Evolutionary conservation across 2,329 filamentous ascomycete genomes (phyloP).

Genomic region (Nigrospora sphaerica): DNA sequence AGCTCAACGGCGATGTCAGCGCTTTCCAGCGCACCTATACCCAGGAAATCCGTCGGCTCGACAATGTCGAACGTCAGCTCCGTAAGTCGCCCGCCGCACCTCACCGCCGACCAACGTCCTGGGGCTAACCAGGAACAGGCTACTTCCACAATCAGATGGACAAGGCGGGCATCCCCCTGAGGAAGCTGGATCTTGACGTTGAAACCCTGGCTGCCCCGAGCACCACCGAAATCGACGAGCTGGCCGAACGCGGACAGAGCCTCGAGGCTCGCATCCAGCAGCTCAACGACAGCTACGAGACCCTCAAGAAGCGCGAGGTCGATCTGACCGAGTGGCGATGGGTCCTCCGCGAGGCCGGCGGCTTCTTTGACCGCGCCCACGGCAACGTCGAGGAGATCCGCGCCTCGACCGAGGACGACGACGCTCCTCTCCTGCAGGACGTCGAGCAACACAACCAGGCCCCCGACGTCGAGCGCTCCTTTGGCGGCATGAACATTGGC

Average conservation of each 20-base stretch:
- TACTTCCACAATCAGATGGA: slow-evolving; percentile 97
- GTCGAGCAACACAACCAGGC: slow-evolving; percentile 72
- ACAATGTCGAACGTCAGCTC: slow-evolving; percentile 96
- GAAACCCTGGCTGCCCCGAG: slow-evolving; percentile 81
- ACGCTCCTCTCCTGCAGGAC: slow-evolving; percentile 88
- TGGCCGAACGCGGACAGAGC: slow-evolving; percentile 85
- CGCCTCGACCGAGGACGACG: slow-evolving; percentile 80
- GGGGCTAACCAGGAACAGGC: slow-evolving; percentile 43
- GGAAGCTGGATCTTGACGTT: slow-evolving; percentile 85
- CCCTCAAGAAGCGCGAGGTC: slow-evolving; percentile 92
- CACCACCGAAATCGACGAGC: slow-evolving; percentile 91
- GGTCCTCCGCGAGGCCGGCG: slow-evolving; percentile 91
- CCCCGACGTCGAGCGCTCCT: slow-evolving; percentile 71
- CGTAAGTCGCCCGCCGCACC: slow-evolving; percentile 50
- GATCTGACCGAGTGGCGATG: slow-evolving; percentile 98
- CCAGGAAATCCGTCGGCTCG: slow-evolving; percentile 91
- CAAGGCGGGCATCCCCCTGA: slow-evolving; percentile 77
- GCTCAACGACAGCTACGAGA: slow-evolving; percentile 97
- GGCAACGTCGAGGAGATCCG: slow-evolving; percentile 96
- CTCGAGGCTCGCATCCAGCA: slow-evolving; percentile 87
- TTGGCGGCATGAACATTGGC: slow-evolving; percentile 97
- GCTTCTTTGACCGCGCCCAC: slow-evolving; percentile 94
- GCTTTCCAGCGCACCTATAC: slow-evolving; percentile 98
- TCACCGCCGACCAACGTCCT: slow-evolving; percentile 1
- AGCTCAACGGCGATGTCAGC: slow-evolving; percentile 89